Percentiles rank a stretch among this genome's conserved stretches.
These are phyloP conservation scores for Fusarium sarcochroum DNA, from an alignment of 2,329 filamentous ascomycete genomes.

Conservation along the genomic window DNA sequence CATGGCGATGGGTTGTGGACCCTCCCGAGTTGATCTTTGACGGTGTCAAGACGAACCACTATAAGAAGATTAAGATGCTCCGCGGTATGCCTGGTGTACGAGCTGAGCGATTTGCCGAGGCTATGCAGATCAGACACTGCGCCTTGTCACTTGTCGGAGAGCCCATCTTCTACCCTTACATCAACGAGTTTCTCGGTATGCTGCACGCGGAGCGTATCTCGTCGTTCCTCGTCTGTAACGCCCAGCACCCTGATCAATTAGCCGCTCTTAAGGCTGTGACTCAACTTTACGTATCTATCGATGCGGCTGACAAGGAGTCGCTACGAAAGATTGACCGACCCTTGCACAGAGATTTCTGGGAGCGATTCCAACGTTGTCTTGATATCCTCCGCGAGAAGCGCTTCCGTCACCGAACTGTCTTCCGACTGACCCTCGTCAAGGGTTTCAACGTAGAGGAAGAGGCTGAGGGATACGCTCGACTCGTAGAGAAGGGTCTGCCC, in stretches of 20 bases:
- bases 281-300: constrained; percentile 96
- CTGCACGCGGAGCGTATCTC: constrained; percentile 90
- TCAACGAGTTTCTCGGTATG: constrained; percentile 90
- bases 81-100: constrained; percentile 93
- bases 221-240: constrained; percentile 96
- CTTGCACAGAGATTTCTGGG: constrained; percentile 97
- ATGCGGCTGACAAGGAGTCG: constrained; percentile 90
- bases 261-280: constrained; percentile 87
- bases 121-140: constrained; percentile 93
- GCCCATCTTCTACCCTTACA: constrained; percentile 98
- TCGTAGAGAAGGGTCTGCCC: constrained; percentile 87
- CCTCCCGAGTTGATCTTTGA: constrained; percentile 90
- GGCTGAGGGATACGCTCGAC: constrained; percentile 87
- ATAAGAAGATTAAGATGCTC: constrained; percentile 98
- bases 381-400: constrained; percentile 89
- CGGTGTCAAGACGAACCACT: constrained; percentile 91
- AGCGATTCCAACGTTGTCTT: constrained; percentile 90
- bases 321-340: constrained; percentile 91
- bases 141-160: constrained; percentile 93
- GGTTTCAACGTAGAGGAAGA: constrained; percentile 98
- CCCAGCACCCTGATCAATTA: constrained; percentile 93
- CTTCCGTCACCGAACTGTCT: constrained; percentile 91
- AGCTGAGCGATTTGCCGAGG: constrained; percentile 91
- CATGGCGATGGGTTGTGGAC: constrained; percentile 96
- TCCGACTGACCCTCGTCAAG: constrained; percentile 94